Evolutionary conservation across 176 grass and related monocot genomes (phyloP), one percentile per base, ranked within the genome.

Genomic region (Carex littledalei): DNA sequence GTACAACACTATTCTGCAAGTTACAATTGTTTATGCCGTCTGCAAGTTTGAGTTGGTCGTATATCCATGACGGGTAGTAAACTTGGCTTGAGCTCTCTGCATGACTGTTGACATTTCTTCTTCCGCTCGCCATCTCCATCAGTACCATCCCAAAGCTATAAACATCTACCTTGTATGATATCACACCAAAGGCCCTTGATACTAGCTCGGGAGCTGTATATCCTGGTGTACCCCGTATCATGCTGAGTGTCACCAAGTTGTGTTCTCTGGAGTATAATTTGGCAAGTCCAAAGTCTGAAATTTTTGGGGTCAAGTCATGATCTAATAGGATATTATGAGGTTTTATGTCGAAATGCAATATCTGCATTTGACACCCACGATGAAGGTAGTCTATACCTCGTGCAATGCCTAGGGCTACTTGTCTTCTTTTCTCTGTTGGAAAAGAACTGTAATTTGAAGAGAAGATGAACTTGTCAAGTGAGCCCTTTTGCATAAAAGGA

Each of bases 301-400:
- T 88, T 76, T 94, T 94, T 10, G 93, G 93, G 0, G 77, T 85
- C 32, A 94, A 59, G 0, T 34, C 81, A 1, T 54, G 14, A 9
- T 92, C 90, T 0, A 94, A 88, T 0, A 94, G 79, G 47, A 94
- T 87, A 22, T 94, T 94, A 43, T 91, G 90, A 5, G 90, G 90
- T 59, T 94, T 94, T 35, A 94, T 92, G 55, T 94, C 93, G 29
- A 94, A 94, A 81, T 94, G 93, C 32, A 94, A 84, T 63, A 94
- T 94, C 26, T 88, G 86, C 0, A 87, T 94, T 76, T 37, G 86
- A 82, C 91, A 93, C 0, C 91, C 89, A 8, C 88, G 86, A 35
- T 94, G 93, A 32, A 94, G 66, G 86, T 94, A 94, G 49, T 94
- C 90, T 0, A 94, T 80, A 1, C 93, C 93, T 17, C 90, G 52